A percentile compares a stretch with the other conserved stretches of the same genome.
phyloP scores from a whole-genome alignment of 768 basidiomycete species.

The Tylopilus plumbeoviolaceoides region DNA sequence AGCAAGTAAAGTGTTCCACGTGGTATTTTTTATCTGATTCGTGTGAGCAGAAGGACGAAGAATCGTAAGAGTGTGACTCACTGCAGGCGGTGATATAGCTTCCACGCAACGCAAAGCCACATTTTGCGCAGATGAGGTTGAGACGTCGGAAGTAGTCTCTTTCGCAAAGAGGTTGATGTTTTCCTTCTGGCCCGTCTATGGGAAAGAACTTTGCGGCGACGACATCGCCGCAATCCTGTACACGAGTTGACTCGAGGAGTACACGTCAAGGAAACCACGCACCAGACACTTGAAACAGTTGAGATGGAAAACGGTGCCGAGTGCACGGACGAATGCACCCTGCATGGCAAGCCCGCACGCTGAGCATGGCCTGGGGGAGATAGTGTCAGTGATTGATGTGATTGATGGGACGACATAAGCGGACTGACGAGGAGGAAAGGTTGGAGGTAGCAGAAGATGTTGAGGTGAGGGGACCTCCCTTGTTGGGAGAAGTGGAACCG shows the following conservation, averaged over 20 bases:
- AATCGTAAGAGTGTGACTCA: conserved; percentile 39
- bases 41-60: conserved; percentile 12
- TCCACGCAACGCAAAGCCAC: conserved; percentile 88
- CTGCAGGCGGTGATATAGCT: conserved; percentile 99
- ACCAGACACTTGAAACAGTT: conserved; percentile 99
- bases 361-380: conserved; percentile 54
- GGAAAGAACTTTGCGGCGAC: conserved; percentile 99
- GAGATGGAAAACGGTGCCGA: conserved; percentile 92
- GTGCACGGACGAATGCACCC: conserved; percentile 93
- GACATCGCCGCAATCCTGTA: conserved; percentile 94
- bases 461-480: conserved; percentile 46
- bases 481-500: conserved; percentile 35
- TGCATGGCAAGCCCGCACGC: conserved; percentile 82
- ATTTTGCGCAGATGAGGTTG: conserved; percentile 95
- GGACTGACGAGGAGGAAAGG: conserved; percentile 56
- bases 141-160: conserved; percentile 95
- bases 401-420: conserved; percentile 8
- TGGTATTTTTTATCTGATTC: conserved; percentile 92
- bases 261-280: conserved; percentile 28
- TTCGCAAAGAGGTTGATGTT: conserved; percentile 95
- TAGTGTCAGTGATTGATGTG: conserved; percentile 1
- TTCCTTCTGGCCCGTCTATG: conserved; percentile 86
- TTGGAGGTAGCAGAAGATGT: conserved; percentile 52
- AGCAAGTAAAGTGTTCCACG: conserved; percentile 99
- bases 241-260: neutral